Conservation (phyloP, 805 yeast species). For the Kazachstania viticola region DNA sequence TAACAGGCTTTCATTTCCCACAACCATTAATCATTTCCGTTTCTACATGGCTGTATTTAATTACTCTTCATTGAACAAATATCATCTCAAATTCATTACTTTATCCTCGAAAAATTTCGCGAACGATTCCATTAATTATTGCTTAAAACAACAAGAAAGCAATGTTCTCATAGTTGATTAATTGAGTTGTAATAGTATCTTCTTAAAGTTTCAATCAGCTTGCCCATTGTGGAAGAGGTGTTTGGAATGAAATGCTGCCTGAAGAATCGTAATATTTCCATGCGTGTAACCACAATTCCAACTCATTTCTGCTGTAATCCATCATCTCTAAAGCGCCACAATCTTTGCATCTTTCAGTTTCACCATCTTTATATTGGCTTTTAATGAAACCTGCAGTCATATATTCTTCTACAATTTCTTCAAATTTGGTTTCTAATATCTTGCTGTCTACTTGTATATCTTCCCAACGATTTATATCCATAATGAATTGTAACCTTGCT, state of each 20-base stretch:
- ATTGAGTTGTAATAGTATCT: too few relatives aligned
- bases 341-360: slow-evolving; percentile 15
- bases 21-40: too few relatives aligned
- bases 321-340: slow-evolving; percentile 17
- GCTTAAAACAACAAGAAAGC: too few relatives aligned
- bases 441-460: slow-evolving; percentile 1
- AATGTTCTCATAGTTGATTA: too few relatives aligned
- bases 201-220: too few relatives aligned
- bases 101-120: too few relatives aligned
- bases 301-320: slow-evolving; percentile 16
- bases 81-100: too few relatives aligned
- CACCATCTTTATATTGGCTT: too few relatives aligned
- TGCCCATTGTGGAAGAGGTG: slow-evolving; percentile 40
- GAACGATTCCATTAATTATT: too few relatives aligned
- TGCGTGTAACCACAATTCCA: slow-evolving; percentile 25
- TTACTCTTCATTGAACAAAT: too few relatives aligned
- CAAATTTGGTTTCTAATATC: slow-evolving; percentile 7
- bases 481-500: slow-evolving; percentile 14
- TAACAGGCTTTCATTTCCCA: too few relatives aligned
- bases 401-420: slow-evolving; percentile 11
- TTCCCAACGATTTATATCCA: slow-evolving; percentile 12
- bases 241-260: slow-evolving; percentile 28
- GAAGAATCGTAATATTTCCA: slow-evolving; percentile 26
- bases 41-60: too few relatives aligned
- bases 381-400: slow-evolving; percentile 21